Conservation (phyloP, 768 basidiomycete genomes). For the Tylopilus rubrobrunneus region DNA sequence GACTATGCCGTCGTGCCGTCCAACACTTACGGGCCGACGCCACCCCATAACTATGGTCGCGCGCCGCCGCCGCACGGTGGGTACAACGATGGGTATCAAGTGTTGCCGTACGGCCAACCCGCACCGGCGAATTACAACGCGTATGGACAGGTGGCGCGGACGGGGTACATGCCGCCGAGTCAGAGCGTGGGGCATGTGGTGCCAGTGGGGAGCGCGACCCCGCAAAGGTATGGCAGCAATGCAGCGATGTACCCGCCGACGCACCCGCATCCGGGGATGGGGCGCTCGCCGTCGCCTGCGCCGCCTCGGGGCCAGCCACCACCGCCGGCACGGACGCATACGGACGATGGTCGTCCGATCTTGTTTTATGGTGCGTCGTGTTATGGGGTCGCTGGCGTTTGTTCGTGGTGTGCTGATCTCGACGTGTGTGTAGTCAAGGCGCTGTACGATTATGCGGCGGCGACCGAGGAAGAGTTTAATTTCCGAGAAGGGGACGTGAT, state of each 20-base stretch:
- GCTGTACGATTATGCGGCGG: slow-evolving; percentile 79
- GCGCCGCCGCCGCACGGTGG: slow-evolving; percentile 19
- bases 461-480: slow-evolving; percentile 91
- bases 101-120: slow-evolving; percentile 14
- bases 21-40: slow-evolving; percentile 4
- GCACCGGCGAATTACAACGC: slow-evolving; percentile 4
- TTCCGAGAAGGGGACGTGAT: slow-evolving; percentile 96
- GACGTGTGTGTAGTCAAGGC: slow-evolving; percentile 63
- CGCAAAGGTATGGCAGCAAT: slow-evolving; percentile 25
- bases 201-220: slow-evolving; percentile 29
- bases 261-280: slow-evolving; percentile 41
- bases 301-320: slow-evolving; percentile 33
- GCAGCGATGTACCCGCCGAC: slow-evolving; percentile 37
- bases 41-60: slow-evolving; percentile 13
- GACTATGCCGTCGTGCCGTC: slow-evolving; percentile 18
- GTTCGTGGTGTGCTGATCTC: background rate
- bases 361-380: too few relatives aligned
- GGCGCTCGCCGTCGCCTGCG: slow-evolving; percentile 50
- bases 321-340: slow-evolving; percentile 10
- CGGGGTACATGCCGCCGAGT: slow-evolving; percentile 8
- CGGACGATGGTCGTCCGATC: too few relatives aligned
- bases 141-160: slow-evolving; percentile 1
- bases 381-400: too few relatives aligned
- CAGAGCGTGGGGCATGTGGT: slow-evolving; percentile 25
- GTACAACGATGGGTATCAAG: slow-evolving; percentile 19